These are phyloP conservation scores for Anastatica hierochuntica DNA, from an alignment of 345 rosid genomes.

Conservation along the genomic window DNA sequence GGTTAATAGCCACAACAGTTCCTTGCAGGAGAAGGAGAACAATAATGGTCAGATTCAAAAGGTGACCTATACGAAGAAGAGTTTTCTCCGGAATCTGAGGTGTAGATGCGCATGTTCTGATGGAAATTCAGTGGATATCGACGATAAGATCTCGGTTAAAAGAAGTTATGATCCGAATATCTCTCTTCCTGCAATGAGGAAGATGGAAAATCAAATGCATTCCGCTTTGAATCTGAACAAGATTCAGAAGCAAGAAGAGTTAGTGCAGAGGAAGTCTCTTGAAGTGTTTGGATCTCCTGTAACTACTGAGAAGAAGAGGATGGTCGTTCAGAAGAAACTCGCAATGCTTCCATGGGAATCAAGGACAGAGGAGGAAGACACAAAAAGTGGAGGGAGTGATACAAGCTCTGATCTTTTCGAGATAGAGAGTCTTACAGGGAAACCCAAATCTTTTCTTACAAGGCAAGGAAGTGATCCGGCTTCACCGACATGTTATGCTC, in stretches of 20 bases:
- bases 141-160: slow-evolving; percentile 11
- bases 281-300: slow-evolving; percentile 59
- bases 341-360: slow-evolving; percentile 36
- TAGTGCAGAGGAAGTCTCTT: slow-evolving; percentile 33
- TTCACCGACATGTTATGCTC: slow-evolving; percentile 65
- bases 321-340: slow-evolving; percentile 34
- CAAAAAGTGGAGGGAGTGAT: slow-evolving; percentile 44
- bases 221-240: slow-evolving; percentile 9
- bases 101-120: slow-evolving; percentile 65
- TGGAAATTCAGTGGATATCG: slow-evolving; percentile 41
- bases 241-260: slow-evolving; percentile 21
- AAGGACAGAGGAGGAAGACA: slow-evolving; percentile 21
- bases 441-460: slow-evolving; percentile 40
- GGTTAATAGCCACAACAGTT: slow-evolving; percentile 11
- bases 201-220: slow-evolving; percentile 4
- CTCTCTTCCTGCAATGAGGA: slow-evolving; percentile 17
- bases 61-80: slow-evolving; percentile 25
- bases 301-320: slow-evolving; percentile 22
- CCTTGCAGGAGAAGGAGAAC: slow-evolving; percentile 20
- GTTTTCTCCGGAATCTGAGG: slow-evolving; percentile 41
- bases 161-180: slow-evolving; percentile 20
- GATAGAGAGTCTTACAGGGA: slow-evolving; percentile 62
- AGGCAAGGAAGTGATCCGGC: slow-evolving; percentile 47
- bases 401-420: slow-evolving; percentile 82
- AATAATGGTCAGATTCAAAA: slow-evolving; percentile 19